A percentile compares a stretch with the other conserved stretches of the same genome.
These are phyloP conservation scores for Asterella californica DNA, from an alignment of 225 moss, liverwort and hornwort genomes.

Conservation along the genomic window DNA sequence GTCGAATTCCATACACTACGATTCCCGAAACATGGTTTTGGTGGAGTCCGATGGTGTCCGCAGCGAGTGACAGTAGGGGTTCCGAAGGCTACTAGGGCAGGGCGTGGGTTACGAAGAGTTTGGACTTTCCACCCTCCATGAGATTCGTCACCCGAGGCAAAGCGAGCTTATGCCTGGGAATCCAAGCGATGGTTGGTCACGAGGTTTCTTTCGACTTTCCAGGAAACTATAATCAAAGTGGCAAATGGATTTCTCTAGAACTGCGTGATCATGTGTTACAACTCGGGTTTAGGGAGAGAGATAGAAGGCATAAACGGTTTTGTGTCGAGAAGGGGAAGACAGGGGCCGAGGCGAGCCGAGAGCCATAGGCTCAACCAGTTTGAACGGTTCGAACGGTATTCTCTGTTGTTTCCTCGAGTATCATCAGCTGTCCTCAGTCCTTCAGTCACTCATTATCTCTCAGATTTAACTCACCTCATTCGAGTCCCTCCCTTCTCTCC, in stretches of 20 bases:
- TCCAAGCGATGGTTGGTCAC: background rate
- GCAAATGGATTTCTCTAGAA: too few species aligned
- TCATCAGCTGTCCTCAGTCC: background rate
- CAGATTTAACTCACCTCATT: background rate
- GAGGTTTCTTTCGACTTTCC: background rate
- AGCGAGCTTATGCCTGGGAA: background rate
- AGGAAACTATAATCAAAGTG: too few species aligned
- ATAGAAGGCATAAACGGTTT: background rate
- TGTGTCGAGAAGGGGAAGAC: background rate
- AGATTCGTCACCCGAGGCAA: background rate
- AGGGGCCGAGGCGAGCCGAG: background rate
- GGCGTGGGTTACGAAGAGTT: conserved; percentile 6
- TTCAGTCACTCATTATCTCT: background rate
- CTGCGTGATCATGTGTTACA: too few species aligned
- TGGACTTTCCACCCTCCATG: background rate
- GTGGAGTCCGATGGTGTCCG: too few species aligned
- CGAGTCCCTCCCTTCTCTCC: background rate
- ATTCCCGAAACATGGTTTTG: too few species aligned
- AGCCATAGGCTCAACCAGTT: too few species aligned
- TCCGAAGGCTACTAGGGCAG: background rate
- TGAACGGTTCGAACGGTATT: background rate
- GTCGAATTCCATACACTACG: too few species aligned
- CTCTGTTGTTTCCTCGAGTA: background rate
- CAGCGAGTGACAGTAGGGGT: background rate
- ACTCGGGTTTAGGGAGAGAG: too few species aligned